Evolutionary conservation across 2,329 filamentous ascomycete genomes (phyloP), one percentile per base, ranked within the genome.

Genomic region (Blastomyces percursus): DNA sequence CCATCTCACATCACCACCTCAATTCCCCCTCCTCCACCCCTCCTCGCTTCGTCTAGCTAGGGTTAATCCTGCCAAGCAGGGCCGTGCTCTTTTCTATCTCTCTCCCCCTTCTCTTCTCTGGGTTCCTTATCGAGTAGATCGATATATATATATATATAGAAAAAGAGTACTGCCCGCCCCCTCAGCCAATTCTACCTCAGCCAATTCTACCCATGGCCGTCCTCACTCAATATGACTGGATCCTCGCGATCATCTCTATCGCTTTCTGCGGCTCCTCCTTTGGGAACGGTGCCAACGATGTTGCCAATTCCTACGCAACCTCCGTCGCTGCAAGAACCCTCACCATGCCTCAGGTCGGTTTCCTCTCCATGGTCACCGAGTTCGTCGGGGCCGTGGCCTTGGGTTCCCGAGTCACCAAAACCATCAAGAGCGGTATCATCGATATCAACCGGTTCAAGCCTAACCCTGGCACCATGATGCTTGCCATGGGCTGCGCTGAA

Each of bases 231-330:
- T 77, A 76, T 63, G 72, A 75, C 61, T 77, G 74, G 74, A 76
- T 77, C 60, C 69, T 77, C 40, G 75, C 75, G 60, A 71, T 77
- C 59, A 74, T 73, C 59, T 68, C 70, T 27, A 75, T 76, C 60
- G 72, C 73, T 32, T 75, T 75, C 65, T 67, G 73, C 60, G 71
- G 71, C 62, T 71, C 69, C 44, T 66, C 73, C 42, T 74, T 74
- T 60, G 71, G 71, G 66, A 76, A 76, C 63, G 74, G 74, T 40
- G 69, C 69, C 67, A 79, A 80, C 70, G 80, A 82, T 80, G 80
- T 82, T 64, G 80, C 80, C 71, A 83, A 82, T 69, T 76, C 80
- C 0, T 83, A 81, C 71, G 81, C 81, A 38, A 81, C 79, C 24
- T 79, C 76, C 2, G 79, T 83, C 42, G 80, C 80, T 16, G 80